These are phyloP conservation scores for Blakeslea trispora DNA, from an alignment of 371 early-diverging fungal genomes.

Conservation along the genomic window DNA sequence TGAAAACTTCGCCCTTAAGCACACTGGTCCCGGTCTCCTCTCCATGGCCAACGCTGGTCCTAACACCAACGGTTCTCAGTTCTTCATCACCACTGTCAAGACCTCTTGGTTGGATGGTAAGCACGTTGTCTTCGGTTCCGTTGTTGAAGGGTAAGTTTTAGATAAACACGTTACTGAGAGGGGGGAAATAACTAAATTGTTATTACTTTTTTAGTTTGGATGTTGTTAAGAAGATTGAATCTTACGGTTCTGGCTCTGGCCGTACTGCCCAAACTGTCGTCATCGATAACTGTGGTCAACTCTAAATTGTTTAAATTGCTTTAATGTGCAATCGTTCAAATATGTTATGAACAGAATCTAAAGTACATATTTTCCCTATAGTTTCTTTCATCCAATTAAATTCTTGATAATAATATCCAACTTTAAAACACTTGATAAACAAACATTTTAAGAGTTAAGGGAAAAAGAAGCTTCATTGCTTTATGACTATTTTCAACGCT, in stretches of 20 bases:
- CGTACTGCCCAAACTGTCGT: slow-evolving; percentile 53
- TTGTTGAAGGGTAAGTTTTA: slow-evolving; percentile 74
- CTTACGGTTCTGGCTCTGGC: slow-evolving; percentile 63
- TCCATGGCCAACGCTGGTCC: slow-evolving; percentile 98
- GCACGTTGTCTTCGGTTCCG: slow-evolving; percentile 99
- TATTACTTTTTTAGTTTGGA: slow-evolving; percentile 46
- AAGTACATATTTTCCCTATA: too few species aligned
- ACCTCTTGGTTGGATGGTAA: slow-evolving; percentile 96
- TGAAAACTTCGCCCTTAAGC: slow-evolving; percentile 97
- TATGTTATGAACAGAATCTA: too few species aligned
- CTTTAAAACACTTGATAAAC: too few species aligned
- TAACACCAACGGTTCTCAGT: slow-evolving; percentile 98
- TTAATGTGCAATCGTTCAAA: too few species aligned
- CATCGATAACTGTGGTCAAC: slow-evolving; percentile 73
- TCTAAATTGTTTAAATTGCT: slow-evolving; percentile 40
- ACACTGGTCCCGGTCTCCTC: slow-evolving; percentile 84
- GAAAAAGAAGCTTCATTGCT: too few species aligned
- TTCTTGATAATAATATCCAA: too few species aligned
- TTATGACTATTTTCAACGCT: too few species aligned
- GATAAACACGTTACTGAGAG: not conserved
- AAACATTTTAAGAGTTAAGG: too few species aligned
- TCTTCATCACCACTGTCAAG: slow-evolving; percentile 92
- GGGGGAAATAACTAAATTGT: not conserved
- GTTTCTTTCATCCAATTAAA: too few species aligned
- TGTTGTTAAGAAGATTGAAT: slow-evolving; percentile 78